These are phyloP conservation scores for Melaleuca quinquenervia DNA, from an alignment of 345 rosid species.

Conservation along the genomic window DNA sequence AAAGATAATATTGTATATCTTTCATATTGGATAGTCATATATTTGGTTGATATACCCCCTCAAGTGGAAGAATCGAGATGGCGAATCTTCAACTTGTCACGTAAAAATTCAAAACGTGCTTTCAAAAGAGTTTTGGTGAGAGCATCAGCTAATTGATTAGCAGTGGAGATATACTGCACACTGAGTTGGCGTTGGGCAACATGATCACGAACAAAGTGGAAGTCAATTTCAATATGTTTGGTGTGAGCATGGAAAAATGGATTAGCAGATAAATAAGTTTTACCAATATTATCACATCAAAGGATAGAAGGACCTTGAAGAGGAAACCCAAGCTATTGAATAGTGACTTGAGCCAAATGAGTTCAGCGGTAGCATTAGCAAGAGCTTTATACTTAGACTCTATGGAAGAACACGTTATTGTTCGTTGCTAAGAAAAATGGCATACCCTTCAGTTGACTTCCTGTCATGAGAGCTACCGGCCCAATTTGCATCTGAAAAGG, in stretches of 20 bases:
- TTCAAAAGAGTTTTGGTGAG: neutral
- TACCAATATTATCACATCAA: no score
- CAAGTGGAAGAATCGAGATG: neutral
- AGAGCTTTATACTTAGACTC: neutral
- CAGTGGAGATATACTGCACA: neutral
- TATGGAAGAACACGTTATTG: no score
- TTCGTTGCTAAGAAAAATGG: no score
- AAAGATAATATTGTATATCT: no score
- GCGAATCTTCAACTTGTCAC: neutral
- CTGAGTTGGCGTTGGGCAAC: neutral
- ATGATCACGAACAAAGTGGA: neutral
- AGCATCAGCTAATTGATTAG: neutral
- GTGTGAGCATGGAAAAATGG: no score
- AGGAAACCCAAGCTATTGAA: neutral
- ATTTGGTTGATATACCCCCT: neutral
- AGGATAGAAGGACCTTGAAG: neutral
- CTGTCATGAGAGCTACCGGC: no score
- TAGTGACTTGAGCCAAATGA: neutral
- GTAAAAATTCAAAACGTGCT: neutral
- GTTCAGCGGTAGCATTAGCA: neutral
- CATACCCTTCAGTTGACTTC: no score
- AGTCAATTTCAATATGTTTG: neutral
- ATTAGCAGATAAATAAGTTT: no score
- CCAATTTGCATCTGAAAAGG: no score
- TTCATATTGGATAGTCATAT: no score